phyloP scores from a whole-genome alignment of 2,329 filamentous ascomycete species.

The Xylaria multiplex region DNA sequence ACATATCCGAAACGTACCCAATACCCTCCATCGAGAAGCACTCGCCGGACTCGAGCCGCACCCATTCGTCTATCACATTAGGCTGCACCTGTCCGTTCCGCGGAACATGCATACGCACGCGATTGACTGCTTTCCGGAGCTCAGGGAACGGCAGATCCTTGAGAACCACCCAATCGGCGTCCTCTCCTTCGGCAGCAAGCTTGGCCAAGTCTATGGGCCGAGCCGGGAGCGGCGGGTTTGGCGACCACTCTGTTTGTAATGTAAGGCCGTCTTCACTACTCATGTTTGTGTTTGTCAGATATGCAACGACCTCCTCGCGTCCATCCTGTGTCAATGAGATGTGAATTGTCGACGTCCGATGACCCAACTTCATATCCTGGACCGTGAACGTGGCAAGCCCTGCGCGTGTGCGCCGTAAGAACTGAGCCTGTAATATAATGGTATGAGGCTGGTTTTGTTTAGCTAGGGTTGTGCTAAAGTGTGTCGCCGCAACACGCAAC shows the following conservation, averaged over 20 bases:
- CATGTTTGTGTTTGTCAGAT: slow-evolving; percentile 73
- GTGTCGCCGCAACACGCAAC: slow-evolving; percentile 58
- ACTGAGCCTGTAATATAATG: slow-evolving; percentile 47
- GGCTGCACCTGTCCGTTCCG: slow-evolving; percentile 39
- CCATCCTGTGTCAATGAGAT: slow-evolving; percentile 47
- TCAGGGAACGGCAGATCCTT: slow-evolving; percentile 40
- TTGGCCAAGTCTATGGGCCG: slow-evolving; percentile 41
- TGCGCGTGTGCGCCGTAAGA: slow-evolving; percentile 48
- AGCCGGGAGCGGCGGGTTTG: slow-evolving; percentile 52
- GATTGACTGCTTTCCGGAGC: slow-evolving; percentile 44
- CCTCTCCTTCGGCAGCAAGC: slow-evolving; percentile 44
- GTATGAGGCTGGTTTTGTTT: slow-evolving; percentile 48
- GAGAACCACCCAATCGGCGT: slow-evolving; percentile 41
- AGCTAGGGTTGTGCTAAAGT: slow-evolving; percentile 48
- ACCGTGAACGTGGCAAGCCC: slow-evolving; percentile 46
- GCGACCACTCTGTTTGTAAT: slow-evolving; percentile 61
- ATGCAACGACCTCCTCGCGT: slow-evolving; percentile 70
- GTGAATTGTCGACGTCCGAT: slow-evolving; percentile 50
- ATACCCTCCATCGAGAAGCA: slow-evolving; percentile 43
- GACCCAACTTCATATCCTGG: slow-evolving; percentile 49
- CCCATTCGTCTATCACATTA: slow-evolving; percentile 47
- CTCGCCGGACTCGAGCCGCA: slow-evolving; percentile 46
- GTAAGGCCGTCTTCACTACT: slow-evolving; percentile 65
- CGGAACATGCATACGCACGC: slow-evolving; percentile 42
- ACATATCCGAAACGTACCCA: slow-evolving; percentile 47